Evolutionary conservation across 2,329 filamentous ascomycete genomes (phyloP).

Genomic region (Verticillium tricorpus): DNA sequence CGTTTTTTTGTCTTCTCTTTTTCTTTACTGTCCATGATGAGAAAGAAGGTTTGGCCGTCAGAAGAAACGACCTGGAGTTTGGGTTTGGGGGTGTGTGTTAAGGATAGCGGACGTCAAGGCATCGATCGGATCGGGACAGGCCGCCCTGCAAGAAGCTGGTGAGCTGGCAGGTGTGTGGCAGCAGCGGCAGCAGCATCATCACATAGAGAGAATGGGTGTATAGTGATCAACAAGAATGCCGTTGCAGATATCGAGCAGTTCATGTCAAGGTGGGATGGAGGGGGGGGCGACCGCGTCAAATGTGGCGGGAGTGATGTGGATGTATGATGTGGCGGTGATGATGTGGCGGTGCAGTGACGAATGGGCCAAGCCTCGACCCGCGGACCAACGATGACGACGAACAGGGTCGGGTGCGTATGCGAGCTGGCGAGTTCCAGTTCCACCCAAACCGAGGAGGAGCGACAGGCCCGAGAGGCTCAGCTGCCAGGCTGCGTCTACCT

Average conservation of each 20-base stretch:
- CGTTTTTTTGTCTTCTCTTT: no score
- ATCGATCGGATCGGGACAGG: background rate
- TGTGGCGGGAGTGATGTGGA: background rate
- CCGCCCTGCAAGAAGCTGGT: background rate
- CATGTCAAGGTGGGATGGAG: no score
- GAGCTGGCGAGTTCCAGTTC: background rate
- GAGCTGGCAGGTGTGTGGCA: no score
- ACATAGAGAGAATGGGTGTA: background rate
- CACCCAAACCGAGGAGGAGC: background rate
- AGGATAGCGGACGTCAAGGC: background rate
- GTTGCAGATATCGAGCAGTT: no score
- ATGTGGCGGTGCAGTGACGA: background rate
- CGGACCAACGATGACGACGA: background rate
- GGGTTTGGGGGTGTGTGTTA: background rate
- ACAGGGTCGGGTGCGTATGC: background rate
- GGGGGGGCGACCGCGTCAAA: background rate
- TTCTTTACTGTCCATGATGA: background rate
- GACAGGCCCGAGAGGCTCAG: background rate
- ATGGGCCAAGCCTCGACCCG: background rate
- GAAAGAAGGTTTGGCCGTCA: background rate
- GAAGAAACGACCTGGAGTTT: background rate
- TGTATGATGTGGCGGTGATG: no score
- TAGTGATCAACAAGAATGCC: background rate
- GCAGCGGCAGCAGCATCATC: background rate
- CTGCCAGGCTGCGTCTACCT: background rate